Conservation (phyloP, 345 rosid genomes). For the Brassica rapa region DNA sequence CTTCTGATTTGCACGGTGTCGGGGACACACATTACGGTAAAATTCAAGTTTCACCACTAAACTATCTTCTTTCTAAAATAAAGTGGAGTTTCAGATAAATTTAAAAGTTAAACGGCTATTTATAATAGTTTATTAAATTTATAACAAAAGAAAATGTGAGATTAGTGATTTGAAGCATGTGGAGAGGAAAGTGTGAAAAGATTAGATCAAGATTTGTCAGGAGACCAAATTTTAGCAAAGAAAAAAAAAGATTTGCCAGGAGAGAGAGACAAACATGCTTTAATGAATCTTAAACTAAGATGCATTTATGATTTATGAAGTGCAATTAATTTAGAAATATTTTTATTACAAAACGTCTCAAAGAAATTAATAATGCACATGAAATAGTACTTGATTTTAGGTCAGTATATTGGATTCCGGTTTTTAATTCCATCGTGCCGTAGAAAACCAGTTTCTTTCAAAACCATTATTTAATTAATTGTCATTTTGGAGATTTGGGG, state of each 20-base stretch:
- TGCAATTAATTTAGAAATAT: background rate
- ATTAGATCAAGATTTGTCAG: conserved; percentile 31
- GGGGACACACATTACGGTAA: conserved; percentile 43
- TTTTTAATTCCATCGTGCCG: conserved; percentile 32
- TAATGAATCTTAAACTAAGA: conserved; percentile 29
- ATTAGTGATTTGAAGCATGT: conserved; percentile 19
- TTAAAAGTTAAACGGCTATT: background rate
- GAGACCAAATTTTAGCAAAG: background rate
- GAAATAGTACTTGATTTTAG: conserved; percentile 16
- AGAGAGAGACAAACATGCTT: conserved; percentile 41
- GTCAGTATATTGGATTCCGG: conserved; percentile 31
- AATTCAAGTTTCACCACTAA: conserved; percentile 30
- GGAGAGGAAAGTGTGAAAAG: conserved; percentile 12
- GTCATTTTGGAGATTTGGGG: conserved; percentile 9
- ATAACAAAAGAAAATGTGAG: conserved; percentile 4
- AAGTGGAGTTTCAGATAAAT: background rate
- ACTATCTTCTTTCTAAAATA: background rate
- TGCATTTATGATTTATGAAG: conserved; percentile 16
- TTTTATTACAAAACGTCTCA: conserved; percentile 2
- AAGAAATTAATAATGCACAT: conserved; percentile 31
- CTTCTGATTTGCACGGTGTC: conserved; percentile 46
- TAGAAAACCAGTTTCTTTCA: conserved; percentile 31
- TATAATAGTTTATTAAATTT: background rate
- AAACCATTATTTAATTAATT: conserved; percentile 1
- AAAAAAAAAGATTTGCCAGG: conserved; percentile 20